phyloP scores from a whole-genome alignment of 2,329 filamentous ascomycete species.

The Neonectria coccinea region DNA sequence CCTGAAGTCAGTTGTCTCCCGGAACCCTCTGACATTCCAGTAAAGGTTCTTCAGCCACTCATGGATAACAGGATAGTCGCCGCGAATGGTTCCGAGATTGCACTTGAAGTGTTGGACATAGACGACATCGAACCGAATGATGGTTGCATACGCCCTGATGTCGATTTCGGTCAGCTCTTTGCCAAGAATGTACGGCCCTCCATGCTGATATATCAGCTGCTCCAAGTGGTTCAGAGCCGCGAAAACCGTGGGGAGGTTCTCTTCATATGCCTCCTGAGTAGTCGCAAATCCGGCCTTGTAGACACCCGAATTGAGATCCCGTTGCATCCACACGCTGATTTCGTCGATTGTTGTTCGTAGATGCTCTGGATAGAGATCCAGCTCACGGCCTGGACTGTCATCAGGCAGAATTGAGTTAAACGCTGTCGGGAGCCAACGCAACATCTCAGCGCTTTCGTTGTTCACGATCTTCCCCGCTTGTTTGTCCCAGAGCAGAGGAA shows the following conservation, averaged over 20 bases:
- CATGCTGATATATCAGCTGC: slow-evolving; percentile 58
- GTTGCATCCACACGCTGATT: slow-evolving; percentile 75
- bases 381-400: slow-evolving; percentile 51
- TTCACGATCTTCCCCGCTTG: slow-evolving; percentile 77
- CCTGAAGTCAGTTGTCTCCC: slow-evolving; percentile 70
- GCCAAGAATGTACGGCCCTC: slow-evolving; percentile 72
- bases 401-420: slow-evolving; percentile 71
- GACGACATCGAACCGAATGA: slow-evolving; percentile 74
- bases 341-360: slow-evolving; percentile 69
- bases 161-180: slow-evolving; percentile 75
- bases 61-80: slow-evolving; percentile 74
- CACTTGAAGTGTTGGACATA: slow-evolving; percentile 76
- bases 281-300: slow-evolving; percentile 73
- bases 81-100: slow-evolving; percentile 71
- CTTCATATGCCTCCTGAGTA: slow-evolving; percentile 73
- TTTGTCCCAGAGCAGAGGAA: slow-evolving; percentile 78
- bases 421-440: slow-evolving; percentile 83
- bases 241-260: slow-evolving; percentile 71
- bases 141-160: slow-evolving; percentile 73
- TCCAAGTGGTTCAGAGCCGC: slow-evolving; percentile 74
- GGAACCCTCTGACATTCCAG: slow-evolving; percentile 68
- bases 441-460: slow-evolving; percentile 86
- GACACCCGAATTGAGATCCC: slow-evolving; percentile 60
- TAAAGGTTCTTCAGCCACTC: slow-evolving; percentile 77
- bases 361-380: slow-evolving; percentile 67